Evolutionary conservation across 2,329 filamentous ascomycete genomes (phyloP).

Genomic region (Aciculosporium take): DNA sequence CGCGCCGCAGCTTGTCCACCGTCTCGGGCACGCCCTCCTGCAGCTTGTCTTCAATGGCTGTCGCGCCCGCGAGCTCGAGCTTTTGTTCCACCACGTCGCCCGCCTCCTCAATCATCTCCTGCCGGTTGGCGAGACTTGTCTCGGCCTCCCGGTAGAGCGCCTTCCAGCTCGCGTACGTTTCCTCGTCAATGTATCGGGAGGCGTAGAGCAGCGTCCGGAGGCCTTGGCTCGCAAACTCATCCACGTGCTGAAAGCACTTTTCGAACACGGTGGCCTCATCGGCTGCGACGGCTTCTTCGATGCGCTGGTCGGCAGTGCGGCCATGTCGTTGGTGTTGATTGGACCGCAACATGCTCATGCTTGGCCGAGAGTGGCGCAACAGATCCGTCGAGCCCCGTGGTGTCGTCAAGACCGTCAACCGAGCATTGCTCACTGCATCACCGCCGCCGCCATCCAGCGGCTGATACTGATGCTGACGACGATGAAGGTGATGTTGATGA

Average conservation of each 20-base stretch:
- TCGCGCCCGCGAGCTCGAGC: slow-evolving; percentile 72
- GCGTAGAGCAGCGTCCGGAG: slow-evolving; percentile 75
- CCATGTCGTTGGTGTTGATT: slow-evolving; percentile 17
- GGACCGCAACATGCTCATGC: slow-evolving; percentile 9
- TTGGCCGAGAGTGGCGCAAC: slow-evolving; percentile 12
- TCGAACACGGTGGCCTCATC: slow-evolving; percentile 60
- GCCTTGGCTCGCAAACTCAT: slow-evolving; percentile 78
- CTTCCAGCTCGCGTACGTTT: slow-evolving; percentile 66
- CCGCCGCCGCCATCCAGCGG: too few species aligned
- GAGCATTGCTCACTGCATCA: slow-evolving; percentile 16
- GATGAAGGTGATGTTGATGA: too few species aligned
- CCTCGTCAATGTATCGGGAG: slow-evolving; percentile 61
- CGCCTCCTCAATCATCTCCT: slow-evolving; percentile 63
- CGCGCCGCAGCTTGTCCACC: slow-evolving; percentile 75
- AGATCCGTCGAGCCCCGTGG: slow-evolving; percentile 16
- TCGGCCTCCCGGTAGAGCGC: slow-evolving; percentile 63
- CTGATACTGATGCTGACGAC: too few species aligned
- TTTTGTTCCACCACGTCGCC: slow-evolving; percentile 70
- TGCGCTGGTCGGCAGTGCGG: slow-evolving; percentile 33
- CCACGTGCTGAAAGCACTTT: slow-evolving; percentile 76
- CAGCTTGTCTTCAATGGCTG: slow-evolving; percentile 87
- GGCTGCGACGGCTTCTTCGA: slow-evolving; percentile 45
- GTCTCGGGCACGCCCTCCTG: slow-evolving; percentile 83
- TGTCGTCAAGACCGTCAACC: slow-evolving; percentile 11
- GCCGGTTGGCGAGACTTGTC: slow-evolving; percentile 69